These are phyloP conservation scores for Solanum stenotomum DNA, from an alignment of 257 asterid genomes.

Conservation along the genomic window DNA sequence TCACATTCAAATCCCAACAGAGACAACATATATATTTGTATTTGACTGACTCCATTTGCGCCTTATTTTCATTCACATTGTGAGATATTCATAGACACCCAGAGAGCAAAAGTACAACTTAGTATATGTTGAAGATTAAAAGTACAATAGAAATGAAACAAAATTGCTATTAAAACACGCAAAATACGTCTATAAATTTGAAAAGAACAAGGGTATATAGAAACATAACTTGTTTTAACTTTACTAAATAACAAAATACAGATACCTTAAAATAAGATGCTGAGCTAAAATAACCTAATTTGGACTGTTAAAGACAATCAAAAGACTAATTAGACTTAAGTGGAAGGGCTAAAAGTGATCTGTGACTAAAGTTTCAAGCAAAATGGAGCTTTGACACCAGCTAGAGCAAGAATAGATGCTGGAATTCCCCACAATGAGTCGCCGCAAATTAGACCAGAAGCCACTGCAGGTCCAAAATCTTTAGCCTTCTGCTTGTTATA, in stretches of 20 bases:
- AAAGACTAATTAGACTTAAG: neutral
- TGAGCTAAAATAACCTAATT: neutral
- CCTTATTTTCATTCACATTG: neutral
- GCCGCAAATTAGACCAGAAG: slow-evolving; percentile 70
- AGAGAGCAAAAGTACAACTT: neutral
- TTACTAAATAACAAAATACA: neutral
- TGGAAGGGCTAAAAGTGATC: neutral
- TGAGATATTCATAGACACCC: neutral
- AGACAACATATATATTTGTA: too few relatives aligned
- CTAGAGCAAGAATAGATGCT: slow-evolving; percentile 48
- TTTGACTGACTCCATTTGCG: too few relatives aligned
- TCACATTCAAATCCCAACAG: too few relatives aligned
- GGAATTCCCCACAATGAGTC: slow-evolving; percentile 76
- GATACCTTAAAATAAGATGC: neutral
- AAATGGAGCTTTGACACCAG: slow-evolving; percentile 40
- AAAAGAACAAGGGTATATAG: neutral
- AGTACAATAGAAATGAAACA: too few relatives aligned
- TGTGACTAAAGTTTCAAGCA: slow-evolving; percentile 37
- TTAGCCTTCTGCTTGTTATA: slow-evolving; percentile 23
- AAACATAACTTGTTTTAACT: neutral
- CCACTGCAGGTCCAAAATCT: slow-evolving; percentile 47
- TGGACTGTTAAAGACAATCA: neutral
- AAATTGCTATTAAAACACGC: neutral
- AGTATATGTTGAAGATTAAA: too few relatives aligned
- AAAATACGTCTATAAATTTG: neutral